Percentiles rank a stretch among this genome's conserved stretches.
phyloP scores from a whole-genome alignment of 441 rosid genomes.

The Dalechampia spathulata region DNA sequence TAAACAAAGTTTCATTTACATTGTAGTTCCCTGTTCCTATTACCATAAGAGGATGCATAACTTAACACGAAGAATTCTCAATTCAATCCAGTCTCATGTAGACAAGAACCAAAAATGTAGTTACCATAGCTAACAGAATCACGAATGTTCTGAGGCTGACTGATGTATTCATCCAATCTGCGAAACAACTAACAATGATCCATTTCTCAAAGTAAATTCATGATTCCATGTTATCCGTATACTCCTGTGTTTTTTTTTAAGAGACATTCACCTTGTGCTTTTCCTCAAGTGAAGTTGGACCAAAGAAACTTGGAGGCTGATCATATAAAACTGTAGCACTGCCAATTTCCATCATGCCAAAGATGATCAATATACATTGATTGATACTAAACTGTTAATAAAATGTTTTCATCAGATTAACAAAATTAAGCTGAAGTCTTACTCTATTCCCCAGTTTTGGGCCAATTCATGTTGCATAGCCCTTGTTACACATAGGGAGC shows the following conservation, averaged over 20 bases:
- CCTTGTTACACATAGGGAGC: slow-evolving; percentile 78
- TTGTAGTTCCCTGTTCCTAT: slow-evolving; percentile 23
- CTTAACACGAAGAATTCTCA: slow-evolving; percentile 2
- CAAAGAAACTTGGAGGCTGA: slow-evolving; percentile 94
- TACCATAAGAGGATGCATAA: slow-evolving; percentile 15
- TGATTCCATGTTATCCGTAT: not conserved
- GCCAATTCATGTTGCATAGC: slow-evolving; percentile 98
- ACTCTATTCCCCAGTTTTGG: slow-evolving; percentile 97
- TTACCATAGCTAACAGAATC: slow-evolving; percentile 69
- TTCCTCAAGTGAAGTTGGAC: slow-evolving; percentile 59
- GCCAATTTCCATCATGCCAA: slow-evolving; percentile 18
- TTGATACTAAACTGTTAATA: slow-evolving; percentile 11
- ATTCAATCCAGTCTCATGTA: slow-evolving; percentile 1
- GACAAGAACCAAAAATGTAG: not conserved
- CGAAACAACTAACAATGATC: slow-evolving; percentile 59
- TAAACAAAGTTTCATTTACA: slow-evolving; percentile 54
- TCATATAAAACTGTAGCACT: slow-evolving; percentile 84
- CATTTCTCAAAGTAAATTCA: slow-evolving; percentile 11
- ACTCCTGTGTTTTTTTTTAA: not conserved
- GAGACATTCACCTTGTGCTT: slow-evolving; percentile 56
- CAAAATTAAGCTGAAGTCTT: slow-evolving; percentile 26
- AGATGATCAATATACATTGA: slow-evolving; percentile 1
- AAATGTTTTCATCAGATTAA: slow-evolving; percentile 3
- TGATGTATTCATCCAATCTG: slow-evolving; percentile 55
- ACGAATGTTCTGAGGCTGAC: slow-evolving; percentile 42